These are phyloP conservation scores for Oryza rufipogon DNA, from an alignment of 176 grass and related monocot genomes.

Conservation along the genomic window DNA sequence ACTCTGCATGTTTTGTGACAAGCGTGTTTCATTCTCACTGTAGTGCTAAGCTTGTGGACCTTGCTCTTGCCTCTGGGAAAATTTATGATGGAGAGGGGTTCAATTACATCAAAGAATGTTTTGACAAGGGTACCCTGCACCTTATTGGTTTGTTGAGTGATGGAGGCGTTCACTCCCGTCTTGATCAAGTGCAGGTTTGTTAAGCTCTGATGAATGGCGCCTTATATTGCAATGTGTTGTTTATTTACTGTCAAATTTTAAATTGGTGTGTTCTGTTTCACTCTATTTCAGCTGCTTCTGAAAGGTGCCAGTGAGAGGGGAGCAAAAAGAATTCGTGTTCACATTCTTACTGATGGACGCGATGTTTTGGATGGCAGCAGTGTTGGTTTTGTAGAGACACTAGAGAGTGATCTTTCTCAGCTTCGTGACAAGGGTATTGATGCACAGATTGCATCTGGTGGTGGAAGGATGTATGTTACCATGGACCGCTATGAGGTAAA, in stretches of 20 bases:
- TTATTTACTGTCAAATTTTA: background rate
- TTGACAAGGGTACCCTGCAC: constrained; percentile 80
- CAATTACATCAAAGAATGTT: constrained; percentile 89
- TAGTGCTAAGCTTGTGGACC: constrained; percentile 93
- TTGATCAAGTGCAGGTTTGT: constrained; percentile 92
- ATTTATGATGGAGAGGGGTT: constrained; percentile 90
- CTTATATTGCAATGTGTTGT: background rate
- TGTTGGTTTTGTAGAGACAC: constrained; percentile 85
- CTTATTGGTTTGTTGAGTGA: constrained; percentile 97
- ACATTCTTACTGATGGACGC: constrained; percentile 95
- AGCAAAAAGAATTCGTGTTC: constrained; percentile 93
- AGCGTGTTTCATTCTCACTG: background rate
- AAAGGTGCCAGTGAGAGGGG: constrained; percentile 86
- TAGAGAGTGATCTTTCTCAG: constrained; percentile 81
- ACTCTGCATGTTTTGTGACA: background rate
- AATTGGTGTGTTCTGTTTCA: constrained; percentile 21
- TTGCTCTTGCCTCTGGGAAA: constrained; percentile 84
- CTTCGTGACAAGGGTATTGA: constrained; percentile 82
- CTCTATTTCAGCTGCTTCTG: constrained; percentile 71
- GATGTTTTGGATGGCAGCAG: constrained; percentile 99
- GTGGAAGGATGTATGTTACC: constrained; percentile 97
- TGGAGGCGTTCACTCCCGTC: constrained; percentile 94
- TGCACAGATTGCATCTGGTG: constrained; percentile 89
- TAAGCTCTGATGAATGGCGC: background rate
- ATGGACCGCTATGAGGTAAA: constrained; percentile 99